phyloP scores from a whole-genome alignment of 2,329 filamentous ascomycete species.

The Neopestalotiopsis rosae region DNA sequence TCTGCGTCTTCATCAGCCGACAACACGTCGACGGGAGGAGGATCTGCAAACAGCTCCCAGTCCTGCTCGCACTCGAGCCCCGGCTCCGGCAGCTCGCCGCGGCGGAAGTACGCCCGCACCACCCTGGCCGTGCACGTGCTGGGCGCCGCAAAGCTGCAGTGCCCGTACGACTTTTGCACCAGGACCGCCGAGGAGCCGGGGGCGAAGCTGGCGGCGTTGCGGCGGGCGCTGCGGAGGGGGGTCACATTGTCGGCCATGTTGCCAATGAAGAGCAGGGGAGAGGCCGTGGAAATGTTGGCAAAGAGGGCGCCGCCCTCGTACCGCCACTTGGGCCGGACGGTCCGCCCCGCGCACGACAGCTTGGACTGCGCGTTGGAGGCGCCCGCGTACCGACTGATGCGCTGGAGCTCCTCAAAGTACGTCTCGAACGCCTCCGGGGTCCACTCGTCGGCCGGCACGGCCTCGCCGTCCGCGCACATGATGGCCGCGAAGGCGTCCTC shows the following conservation, averaged over 20 bases:
- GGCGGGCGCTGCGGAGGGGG: slow-evolving; percentile 31
- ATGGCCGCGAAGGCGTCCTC: slow-evolving; percentile 51
- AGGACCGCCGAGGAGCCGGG: slow-evolving; percentile 21
- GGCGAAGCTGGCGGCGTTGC: slow-evolving; percentile 16
- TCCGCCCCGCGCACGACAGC: slow-evolving; percentile 39
- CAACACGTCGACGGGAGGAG: neutral
- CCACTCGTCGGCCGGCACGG: neutral
- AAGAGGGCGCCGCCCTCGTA: slow-evolving; percentile 21
- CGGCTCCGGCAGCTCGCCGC: slow-evolving; percentile 25
- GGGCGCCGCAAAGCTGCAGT: slow-evolving; percentile 25
- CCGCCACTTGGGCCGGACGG: slow-evolving; percentile 35
- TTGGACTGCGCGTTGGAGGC: slow-evolving; percentile 46
- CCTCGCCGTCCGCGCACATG: slow-evolving; percentile 48
- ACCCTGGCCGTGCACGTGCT: slow-evolving; percentile 28
- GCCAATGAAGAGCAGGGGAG: slow-evolving; percentile 54
- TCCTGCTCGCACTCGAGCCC: slow-evolving; percentile 20
- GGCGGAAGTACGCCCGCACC: slow-evolving; percentile 26
- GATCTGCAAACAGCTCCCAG: slow-evolving; percentile 17
- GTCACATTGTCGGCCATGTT: slow-evolving; percentile 59
- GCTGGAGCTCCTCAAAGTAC: slow-evolving; percentile 30
- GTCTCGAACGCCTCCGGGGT: slow-evolving; percentile 33
- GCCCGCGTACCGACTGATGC: slow-evolving; percentile 47
- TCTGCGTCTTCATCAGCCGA: slow-evolving; percentile 9
- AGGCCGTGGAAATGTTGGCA: slow-evolving; percentile 35
- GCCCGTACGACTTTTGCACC: slow-evolving; percentile 19